Evolutionary conservation across 352 stramenopile species (phyloP), one percentile per base, ranked within the genome.

Genomic region (Thalassiosira livingstoniorum): DNA sequence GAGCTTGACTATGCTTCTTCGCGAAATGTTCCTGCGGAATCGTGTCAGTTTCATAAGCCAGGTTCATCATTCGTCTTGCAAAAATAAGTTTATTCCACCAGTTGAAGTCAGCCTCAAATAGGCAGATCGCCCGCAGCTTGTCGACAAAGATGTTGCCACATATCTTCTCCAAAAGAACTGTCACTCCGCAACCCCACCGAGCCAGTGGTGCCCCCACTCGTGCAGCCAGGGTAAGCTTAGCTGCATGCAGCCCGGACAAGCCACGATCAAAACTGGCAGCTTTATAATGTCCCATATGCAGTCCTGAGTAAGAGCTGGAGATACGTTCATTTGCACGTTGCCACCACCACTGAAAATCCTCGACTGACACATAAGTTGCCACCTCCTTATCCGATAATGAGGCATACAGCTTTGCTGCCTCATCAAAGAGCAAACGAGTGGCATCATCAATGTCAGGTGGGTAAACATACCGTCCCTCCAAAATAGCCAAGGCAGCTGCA

Each of bases 251-350:
- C 0, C 10, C 51, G 0, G 68, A 47, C 0, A 83, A 34, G 1
- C 61, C 35, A 0, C 18, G 10, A 43, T 83, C 70, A 35, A 39
- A 47, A 1, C 43, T 42, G 11, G 76, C 67, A 34, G 67, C 69
- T 23, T 54, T 78, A 42, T 83, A 83, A 18, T 83, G 76, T 23
- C 62, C 68, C 23, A 79, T 75, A 34, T 83, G 67, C 7, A 68
- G 31, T 7, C 61, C 45, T 4, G 51, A 71, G 10, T 70, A 39
- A 0, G 76, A 83, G 5, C 67, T 80, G 29, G 62, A 73, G 1
- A 63, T 83, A 23, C 64, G n/a, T 42, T 75, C 42, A 15, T 58
- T 67, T 23, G 67, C 69, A 15, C 29, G 39, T 7, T 55, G 5
- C 76, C 76, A 83, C 32, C 60, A 79, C 13, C 51, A 57, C 1